Conservation (phyloP, 805 yeast species). For the Osmozyma mogii region DNA sequence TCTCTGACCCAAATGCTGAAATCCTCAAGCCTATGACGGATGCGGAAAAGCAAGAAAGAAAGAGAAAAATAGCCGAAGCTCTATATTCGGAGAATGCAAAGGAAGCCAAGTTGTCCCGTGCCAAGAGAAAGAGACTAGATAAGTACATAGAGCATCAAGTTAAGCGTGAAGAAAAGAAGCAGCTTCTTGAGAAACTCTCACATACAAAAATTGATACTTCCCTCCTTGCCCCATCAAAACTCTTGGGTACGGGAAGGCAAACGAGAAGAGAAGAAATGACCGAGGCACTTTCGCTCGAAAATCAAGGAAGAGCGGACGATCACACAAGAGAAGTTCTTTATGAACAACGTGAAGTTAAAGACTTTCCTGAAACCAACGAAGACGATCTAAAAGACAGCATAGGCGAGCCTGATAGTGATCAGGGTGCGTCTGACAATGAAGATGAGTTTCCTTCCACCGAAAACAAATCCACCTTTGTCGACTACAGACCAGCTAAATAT, state of each 20-base stretch:
- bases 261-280: conserved; percentile 61
- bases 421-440: conserved; percentile 4
- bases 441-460: conserved; percentile 14
- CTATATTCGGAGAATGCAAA: conserved; percentile 45
- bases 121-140: conserved; percentile 73
- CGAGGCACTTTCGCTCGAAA: conserved; percentile 70
- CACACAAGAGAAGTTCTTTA: conserved; percentile 54
- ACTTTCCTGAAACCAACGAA: conserved; percentile 37
- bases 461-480: conserved; percentile 45
- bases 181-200: conserved; percentile 63
- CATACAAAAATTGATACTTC: conserved; percentile 65
- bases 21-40: conserved; percentile 54
- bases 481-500: conserved; percentile 55
- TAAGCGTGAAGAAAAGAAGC: conserved; percentile 80
- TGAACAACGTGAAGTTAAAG: conserved; percentile 58
- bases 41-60: conserved; percentile 56
- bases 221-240: conserved; percentile 62
- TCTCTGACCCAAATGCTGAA: conserved; percentile 50
- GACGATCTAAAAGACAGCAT: conserved; percentile 19
- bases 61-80: conserved; percentile 54
- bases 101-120: conserved; percentile 61
- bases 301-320: conserved; percentile 63
- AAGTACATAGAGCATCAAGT: conserved; percentile 89
- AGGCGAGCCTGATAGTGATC: conserved; percentile 3
- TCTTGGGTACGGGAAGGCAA: conserved; percentile 65